Percentiles rank a stretch among this genome's conserved stretches.
These are phyloP conservation scores for Pisolithus orientalis DNA, from an alignment of 768 basidiomycete species.

Conservation along the genomic window DNA sequence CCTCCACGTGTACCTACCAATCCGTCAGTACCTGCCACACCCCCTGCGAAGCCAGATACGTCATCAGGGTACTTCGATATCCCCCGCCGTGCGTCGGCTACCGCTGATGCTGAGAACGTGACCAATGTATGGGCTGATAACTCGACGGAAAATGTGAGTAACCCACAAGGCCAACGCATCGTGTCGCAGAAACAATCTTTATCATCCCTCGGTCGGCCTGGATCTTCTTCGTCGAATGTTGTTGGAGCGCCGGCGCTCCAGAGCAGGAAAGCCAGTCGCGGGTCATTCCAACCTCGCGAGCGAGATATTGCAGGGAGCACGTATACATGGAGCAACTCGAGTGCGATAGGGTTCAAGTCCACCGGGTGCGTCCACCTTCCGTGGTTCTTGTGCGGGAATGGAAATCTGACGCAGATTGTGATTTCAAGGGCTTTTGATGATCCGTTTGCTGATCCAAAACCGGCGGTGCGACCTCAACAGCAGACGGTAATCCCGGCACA, in stretches of 20 bases:
- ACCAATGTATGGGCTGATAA: constrained; percentile 26
- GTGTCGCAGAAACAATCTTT: constrained; percentile 16
- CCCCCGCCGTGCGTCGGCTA: constrained; percentile 21
- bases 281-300: constrained; percentile 18
- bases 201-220: constrained; percentile 19
- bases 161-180: constrained; percentile 14
- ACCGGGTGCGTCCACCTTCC: constrained; percentile 12
- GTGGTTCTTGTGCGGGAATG: constrained; percentile 3
- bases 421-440: constrained; percentile 19
- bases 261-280: constrained; percentile 22
- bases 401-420: not conserved
- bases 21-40: constrained; percentile 9
- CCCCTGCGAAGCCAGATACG: constrained; percentile 4
- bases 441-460: constrained; percentile 20
- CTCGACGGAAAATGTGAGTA: constrained; percentile 13
- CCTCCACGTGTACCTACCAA: constrained; percentile 14
- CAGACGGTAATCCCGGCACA: constrained; percentile 6
- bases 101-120: constrained; percentile 14
- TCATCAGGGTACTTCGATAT: constrained; percentile 18
- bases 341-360: constrained; percentile 14
- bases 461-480: constrained; percentile 1
- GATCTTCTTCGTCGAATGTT: constrained; percentile 23
- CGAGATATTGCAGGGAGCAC: constrained; percentile 26
- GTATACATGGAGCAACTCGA: constrained; percentile 26
- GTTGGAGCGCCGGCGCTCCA: constrained; percentile 5